Evolutionary conservation across 2,329 filamentous ascomycete genomes (phyloP).

Genomic region (Helotiales sp.): DNA sequence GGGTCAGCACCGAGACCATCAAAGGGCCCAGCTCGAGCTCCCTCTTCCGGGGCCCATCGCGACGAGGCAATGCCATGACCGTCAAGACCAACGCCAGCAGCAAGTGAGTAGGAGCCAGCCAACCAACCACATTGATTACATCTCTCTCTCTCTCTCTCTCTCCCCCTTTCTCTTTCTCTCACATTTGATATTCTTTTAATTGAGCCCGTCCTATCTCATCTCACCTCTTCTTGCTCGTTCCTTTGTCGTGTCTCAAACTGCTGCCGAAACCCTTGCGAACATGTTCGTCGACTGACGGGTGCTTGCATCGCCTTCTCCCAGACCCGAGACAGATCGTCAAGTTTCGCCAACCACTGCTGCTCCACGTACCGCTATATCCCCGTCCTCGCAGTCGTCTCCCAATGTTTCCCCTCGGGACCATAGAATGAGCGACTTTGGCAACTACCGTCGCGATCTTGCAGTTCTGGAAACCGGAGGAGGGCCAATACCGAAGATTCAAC

Average conservation of each 20-base stretch:
- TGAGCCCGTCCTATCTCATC: not conserved
- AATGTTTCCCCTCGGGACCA: slow-evolving; percentile 44
- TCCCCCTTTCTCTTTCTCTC: too few relatives aligned
- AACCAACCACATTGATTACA: too few relatives aligned
- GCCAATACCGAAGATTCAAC: slow-evolving; percentile 63
- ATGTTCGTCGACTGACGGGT: slow-evolving; percentile 44
- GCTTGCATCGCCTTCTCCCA: slow-evolving; percentile 40
- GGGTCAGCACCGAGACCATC: slow-evolving; percentile 68
- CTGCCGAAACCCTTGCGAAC: slow-evolving; percentile 32
- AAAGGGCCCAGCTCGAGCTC: slow-evolving; percentile 45
- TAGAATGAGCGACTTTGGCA: slow-evolving; percentile 59
- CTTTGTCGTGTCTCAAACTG: slow-evolving; percentile 20
- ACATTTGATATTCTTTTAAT: not conserved
- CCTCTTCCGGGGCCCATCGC: slow-evolving; percentile 39
- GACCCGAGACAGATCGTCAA: slow-evolving; percentile 42
- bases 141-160: too few relatives aligned
- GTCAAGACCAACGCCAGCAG: slow-evolving; percentile 61
- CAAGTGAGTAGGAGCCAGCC: slow-evolving; percentile 38
- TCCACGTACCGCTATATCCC: slow-evolving; percentile 35
- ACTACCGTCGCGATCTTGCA: slow-evolving; percentile 74
- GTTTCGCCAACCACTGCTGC: slow-evolving; percentile 42
- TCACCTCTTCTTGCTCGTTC: not conserved
- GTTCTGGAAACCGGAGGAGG: slow-evolving; percentile 66
- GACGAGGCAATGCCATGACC: slow-evolving; percentile 48
- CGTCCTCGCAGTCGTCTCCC: slow-evolving; percentile 36